Percentiles rank a stretch among this genome's conserved stretches.
These are phyloP conservation scores for Hypoxylon sp. DNA, from an alignment of 2,329 filamentous ascomycete species.

Conservation along the genomic window DNA sequence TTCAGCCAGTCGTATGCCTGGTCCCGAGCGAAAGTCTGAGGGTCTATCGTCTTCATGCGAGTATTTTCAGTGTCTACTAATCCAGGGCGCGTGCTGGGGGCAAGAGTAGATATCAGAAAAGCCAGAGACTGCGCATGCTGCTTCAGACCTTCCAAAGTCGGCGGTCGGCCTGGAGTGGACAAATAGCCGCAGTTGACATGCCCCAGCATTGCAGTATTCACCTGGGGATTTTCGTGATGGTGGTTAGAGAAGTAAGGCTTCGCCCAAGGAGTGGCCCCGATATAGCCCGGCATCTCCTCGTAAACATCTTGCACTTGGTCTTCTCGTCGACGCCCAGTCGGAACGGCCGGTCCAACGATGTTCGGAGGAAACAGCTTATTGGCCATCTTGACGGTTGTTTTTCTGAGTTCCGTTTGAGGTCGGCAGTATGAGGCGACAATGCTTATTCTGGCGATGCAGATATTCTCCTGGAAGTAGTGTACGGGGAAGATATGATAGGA, in stretches of 20 bases:
- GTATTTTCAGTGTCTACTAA: slow-evolving; percentile 43
- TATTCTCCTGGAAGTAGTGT: slow-evolving; percentile 12
- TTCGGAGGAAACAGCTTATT: background rate
- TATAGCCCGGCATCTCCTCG: slow-evolving; percentile 46
- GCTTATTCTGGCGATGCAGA: slow-evolving; percentile 1
- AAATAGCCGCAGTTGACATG: slow-evolving; percentile 67
- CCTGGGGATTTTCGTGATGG: slow-evolving; percentile 46
- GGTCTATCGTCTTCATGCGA: background rate
- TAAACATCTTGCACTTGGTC: slow-evolving; percentile 34
- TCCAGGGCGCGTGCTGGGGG: slow-evolving; percentile 47
- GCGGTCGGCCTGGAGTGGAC: slow-evolving; percentile 59
- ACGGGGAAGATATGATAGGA: slow-evolving; percentile 8
- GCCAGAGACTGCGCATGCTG: slow-evolving; percentile 66
- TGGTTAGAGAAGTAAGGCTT: slow-evolving; percentile 53
- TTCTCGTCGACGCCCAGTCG: too few relatives aligned
- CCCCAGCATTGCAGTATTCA: slow-evolving; percentile 47
- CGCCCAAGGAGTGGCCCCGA: slow-evolving; percentile 51
- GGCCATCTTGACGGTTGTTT: slow-evolving; percentile 16
- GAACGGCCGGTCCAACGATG: too few relatives aligned
- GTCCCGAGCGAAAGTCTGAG: slow-evolving; percentile 48
- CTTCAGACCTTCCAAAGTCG: slow-evolving; percentile 65
- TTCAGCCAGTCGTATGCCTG: slow-evolving; percentile 67
- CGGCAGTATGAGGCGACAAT: background rate
- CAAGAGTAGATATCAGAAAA: slow-evolving; percentile 59
- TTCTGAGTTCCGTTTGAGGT: slow-evolving; percentile 1